Percentiles rank a stretch among this genome's conserved stretches.
These are phyloP conservation scores for Gynandropsis gynandra DNA, from an alignment of 345 rosid genomes.

Conservation along the genomic window DNA sequence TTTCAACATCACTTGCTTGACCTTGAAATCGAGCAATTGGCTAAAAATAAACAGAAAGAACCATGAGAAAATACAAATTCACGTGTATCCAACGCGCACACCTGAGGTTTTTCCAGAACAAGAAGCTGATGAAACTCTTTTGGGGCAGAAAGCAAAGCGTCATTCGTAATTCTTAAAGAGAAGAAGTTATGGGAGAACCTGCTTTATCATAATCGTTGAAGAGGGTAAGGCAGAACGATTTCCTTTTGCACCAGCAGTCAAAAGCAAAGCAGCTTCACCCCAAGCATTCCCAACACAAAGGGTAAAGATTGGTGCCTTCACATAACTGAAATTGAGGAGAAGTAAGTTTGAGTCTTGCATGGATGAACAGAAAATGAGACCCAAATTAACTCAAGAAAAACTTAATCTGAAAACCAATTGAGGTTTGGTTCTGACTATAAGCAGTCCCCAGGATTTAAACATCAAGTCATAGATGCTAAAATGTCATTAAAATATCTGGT, in stretches of 20 bases:
- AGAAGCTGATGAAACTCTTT: conserved; percentile 5
- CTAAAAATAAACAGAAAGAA: conserved; percentile 38
- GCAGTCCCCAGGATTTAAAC: conserved; percentile 6
- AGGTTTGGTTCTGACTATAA: conserved; percentile 9
- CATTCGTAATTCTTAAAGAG: conserved; percentile 7
- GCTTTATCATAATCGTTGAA: conserved; percentile 37
- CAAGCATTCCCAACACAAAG: conserved; percentile 96
- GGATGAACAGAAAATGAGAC: not conserved
- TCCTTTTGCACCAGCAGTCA: conserved; percentile 38
- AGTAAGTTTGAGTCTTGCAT: conserved; percentile 11
- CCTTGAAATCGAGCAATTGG: conserved; percentile 94
- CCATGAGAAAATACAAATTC: conserved; percentile 1
- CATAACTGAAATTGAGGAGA: conserved; percentile 43
- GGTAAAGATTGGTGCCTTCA: conserved; percentile 83
- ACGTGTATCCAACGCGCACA: conserved; percentile 16
- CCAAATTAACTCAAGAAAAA: conserved; percentile 6
- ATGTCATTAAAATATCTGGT: not conserved
- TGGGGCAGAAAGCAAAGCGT: not conserved
- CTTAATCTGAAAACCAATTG: conserved; percentile 1
- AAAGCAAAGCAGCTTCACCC: conserved; percentile 95
- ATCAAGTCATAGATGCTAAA: not conserved
- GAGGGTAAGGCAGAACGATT: conserved; percentile 37
- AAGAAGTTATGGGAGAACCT: conserved; percentile 22
- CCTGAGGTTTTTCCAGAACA: conserved; percentile 1
- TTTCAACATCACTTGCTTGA: conserved; percentile 77